Conservation (phyloP, 345 rosid species). For the Sisymbrium irio region DNA sequence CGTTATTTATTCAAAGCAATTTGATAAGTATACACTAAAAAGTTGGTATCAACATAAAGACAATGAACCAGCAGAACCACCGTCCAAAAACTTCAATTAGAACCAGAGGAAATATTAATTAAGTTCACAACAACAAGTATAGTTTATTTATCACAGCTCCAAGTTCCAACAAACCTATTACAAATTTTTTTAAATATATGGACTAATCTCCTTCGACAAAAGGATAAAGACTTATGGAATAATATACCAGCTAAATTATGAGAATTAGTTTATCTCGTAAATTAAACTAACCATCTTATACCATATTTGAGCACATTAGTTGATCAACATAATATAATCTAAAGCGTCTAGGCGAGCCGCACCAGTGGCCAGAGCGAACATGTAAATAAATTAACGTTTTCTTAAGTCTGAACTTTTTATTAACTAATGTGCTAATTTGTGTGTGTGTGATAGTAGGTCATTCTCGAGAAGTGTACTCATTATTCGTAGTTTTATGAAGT, state of each 20-base stretch:
- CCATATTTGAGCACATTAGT: slow-evolving; percentile 3
- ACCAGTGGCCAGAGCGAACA: slow-evolving; percentile 14
- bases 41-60: slow-evolving; percentile 21
- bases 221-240: not conserved
- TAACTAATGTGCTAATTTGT: not conserved
- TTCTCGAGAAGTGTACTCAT: slow-evolving; percentile 29
- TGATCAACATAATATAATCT: slow-evolving; percentile 7
- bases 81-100: slow-evolving; percentile 31
- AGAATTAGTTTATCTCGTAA: not conserved
- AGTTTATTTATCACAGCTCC: slow-evolving; percentile 17
- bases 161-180: slow-evolving; percentile 31
- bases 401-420: not conserved
- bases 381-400: not conserved
- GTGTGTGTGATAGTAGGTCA: not conserved
- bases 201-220: slow-evolving; percentile 2
- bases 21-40: not conserved
- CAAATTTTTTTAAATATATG: not conserved
- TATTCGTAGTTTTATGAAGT: slow-evolving; percentile 25
- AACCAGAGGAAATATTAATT: slow-evolving; percentile 3
- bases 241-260: not conserved
- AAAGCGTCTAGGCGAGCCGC: slow-evolving; percentile 27
- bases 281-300: not conserved
- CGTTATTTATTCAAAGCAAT: slow-evolving; percentile 1
- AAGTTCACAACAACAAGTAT: slow-evolving; percentile 16
- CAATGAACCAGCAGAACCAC: slow-evolving; percentile 35